These are phyloP conservation scores for Leccinellum albellum DNA, from an alignment of 768 basidiomycete species.

Conservation along the genomic window DNA sequence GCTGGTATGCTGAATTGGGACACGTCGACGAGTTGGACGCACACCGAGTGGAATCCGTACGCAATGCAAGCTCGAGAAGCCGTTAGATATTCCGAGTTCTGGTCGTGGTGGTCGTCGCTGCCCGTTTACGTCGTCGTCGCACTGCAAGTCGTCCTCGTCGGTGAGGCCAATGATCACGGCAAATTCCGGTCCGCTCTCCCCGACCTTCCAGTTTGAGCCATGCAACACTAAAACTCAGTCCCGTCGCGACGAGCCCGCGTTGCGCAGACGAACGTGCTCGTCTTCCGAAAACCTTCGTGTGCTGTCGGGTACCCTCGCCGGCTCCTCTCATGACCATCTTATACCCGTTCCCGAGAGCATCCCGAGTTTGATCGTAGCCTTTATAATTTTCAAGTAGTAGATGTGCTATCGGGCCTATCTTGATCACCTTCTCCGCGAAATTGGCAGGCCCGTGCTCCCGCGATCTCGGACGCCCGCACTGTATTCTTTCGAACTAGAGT, in stretches of 20 bases:
- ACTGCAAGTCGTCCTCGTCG: not conserved
- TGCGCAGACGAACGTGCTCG: slow-evolving; percentile 13
- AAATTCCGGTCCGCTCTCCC: slow-evolving; percentile 12
- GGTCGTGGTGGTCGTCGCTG: slow-evolving; percentile 1
- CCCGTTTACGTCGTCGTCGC: not conserved
- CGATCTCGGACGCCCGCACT: slow-evolving; percentile 1
- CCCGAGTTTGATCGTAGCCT: not conserved
- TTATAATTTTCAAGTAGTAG: not conserved
- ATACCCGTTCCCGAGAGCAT: slow-evolving; percentile 14
- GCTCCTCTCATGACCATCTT: not conserved
- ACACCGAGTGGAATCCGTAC: not conserved
- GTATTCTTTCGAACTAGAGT: not conserved
- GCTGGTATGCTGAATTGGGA: slow-evolving; percentile 26
- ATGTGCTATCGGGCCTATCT: slow-evolving; percentile 4
- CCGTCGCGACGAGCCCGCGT: not conserved
- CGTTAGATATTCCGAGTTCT: not conserved
- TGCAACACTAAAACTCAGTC: slow-evolving; percentile 8
- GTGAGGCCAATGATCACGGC: slow-evolving; percentile 7
- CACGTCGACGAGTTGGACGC: slow-evolving; percentile 1
- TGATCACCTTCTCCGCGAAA: not conserved
- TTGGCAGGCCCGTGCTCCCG: not conserved
- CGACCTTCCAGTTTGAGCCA: slow-evolving; percentile 16
- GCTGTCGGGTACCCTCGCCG: slow-evolving; percentile 10
- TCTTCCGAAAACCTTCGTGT: not conserved
- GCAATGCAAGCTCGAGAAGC: not conserved